Evolutionary conservation across 176 grass and related monocot genomes (phyloP), one percentile per base, ranked within the genome.

Genomic region (Otatea glauca): DNA sequence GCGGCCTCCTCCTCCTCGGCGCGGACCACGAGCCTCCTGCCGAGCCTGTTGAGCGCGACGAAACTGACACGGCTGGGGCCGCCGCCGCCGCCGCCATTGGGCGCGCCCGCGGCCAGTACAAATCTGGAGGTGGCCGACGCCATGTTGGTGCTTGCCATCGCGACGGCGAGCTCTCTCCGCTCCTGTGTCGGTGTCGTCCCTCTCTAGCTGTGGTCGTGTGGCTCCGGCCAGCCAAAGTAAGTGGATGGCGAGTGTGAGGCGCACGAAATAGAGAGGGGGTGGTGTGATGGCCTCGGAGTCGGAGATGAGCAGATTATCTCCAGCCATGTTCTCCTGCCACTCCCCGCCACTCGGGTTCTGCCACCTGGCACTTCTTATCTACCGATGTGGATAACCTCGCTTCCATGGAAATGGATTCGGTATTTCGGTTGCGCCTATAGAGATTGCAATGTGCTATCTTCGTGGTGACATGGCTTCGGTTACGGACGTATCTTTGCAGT

Each of bases 111-210:
- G 2, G 83, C 76, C 59, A 96, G 84, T 81, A 92, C 83, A 54
- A 99, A 99, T 63, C 88, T 93, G 41, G 93, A 89, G 8, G 96
- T 89, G 35, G 90, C 89, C 14, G 93, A 96, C 61, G 93, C 88
- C 88, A 99, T 91, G 88, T 84, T 90, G 68, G 96, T 96, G 89
- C 88, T 95, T 72, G 96, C 96, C 96, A 98, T 95, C 73, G 79
- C 41, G 73, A 51, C 24, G 78, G 78, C 56, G 54, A 51, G 10
- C 61, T 25, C 68, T 81, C 35, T 47, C 18, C 7, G 37, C 78
- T 85, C 35, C 50, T 17, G 23, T 10, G 55, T 58, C 55, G 21
- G 21, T 16, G 43, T 8, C 42, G 42, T 75, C 39, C 43, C 53
- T 77, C n/a, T 74, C 76, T 35, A n/a, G 67, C 78, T 74, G 66